Conservation (phyloP, 225 moss, liverwort and hornwort genomes). For the Lunularia cruciata region DNA sequence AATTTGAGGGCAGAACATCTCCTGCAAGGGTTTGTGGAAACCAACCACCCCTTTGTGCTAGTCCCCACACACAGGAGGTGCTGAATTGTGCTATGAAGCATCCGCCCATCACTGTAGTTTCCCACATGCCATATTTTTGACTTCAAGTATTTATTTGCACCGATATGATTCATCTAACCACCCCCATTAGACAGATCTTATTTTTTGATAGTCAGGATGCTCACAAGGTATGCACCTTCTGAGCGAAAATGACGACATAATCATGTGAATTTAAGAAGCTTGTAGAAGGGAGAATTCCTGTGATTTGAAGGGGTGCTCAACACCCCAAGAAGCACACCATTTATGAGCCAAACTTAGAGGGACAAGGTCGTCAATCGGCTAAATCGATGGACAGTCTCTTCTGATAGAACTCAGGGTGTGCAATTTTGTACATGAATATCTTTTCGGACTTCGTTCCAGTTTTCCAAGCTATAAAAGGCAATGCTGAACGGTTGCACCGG, state of each 20-base stretch:
- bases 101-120: constrained; percentile 10
- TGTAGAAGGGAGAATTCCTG: not conserved
- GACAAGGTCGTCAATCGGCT: too few species aligned
- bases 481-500: too few species aligned
- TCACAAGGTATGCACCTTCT: not conserved
- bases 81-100: constrained; percentile 12
- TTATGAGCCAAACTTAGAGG: too few species aligned
- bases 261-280: constrained; percentile 4
- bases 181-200: not conserved
- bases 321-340: not conserved
- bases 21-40: constrained; percentile 13
- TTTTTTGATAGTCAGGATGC: not conserved
- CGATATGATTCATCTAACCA: not conserved
- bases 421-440: too few species aligned
- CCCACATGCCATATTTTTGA: constrained; percentile 32
- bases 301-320: not conserved
- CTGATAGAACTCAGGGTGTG: too few species aligned
- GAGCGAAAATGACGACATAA: not conserved
- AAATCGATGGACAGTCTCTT: too few species aligned
- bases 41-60: constrained; percentile 3
- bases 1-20: constrained; percentile 14
- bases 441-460: too few species aligned
- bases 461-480: too few species aligned
- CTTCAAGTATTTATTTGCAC: not conserved
- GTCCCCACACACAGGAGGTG: constrained; percentile 18